These are phyloP conservation scores for Psidium friedrichsthalianum DNA, from an alignment of 345 rosid genomes.

Conservation along the genomic window DNA sequence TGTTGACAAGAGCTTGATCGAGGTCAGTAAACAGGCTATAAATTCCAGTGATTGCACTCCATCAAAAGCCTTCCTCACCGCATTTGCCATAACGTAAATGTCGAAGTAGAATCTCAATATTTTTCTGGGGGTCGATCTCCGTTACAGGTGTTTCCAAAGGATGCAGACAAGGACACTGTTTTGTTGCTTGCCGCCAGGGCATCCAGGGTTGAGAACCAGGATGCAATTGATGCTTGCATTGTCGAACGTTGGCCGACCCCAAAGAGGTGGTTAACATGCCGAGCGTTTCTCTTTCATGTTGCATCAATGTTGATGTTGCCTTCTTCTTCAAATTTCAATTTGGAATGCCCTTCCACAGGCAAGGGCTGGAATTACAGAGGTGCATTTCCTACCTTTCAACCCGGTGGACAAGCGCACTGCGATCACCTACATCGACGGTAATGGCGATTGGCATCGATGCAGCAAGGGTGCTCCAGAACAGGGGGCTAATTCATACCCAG, in stretches of 20 bases:
- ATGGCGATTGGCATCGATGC: constrained; percentile 28
- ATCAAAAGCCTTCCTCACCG: not conserved
- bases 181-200: constrained; percentile 33
- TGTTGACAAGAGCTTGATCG: constrained; percentile 32
- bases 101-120: not conserved
- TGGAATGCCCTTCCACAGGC: constrained; percentile 6
- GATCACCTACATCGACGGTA: constrained; percentile 25
- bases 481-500: not conserved
- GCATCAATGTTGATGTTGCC: not conserved
- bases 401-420: constrained; percentile 45
- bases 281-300: not conserved
- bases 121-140: not conserved
- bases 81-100: not conserved
- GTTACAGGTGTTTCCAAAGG: constrained; percentile 8
- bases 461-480: constrained; percentile 51
- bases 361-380: constrained; percentile 34
- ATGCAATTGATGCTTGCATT: constrained; percentile 43
- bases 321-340: not conserved
- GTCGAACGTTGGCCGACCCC: constrained; percentile 32
- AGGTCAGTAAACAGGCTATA: constrained; percentile 6
- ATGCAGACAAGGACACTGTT: constrained; percentile 15
- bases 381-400: constrained; percentile 44
- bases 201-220: constrained; percentile 41
- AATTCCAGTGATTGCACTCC: not conserved
- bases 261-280: constrained; percentile 18